Percentiles rank a stretch among this genome's conserved stretches.
These are phyloP conservation scores for Suhomyces sp. DNA, from an alignment of 805 yeast species.

Conservation along the genomic window DNA sequence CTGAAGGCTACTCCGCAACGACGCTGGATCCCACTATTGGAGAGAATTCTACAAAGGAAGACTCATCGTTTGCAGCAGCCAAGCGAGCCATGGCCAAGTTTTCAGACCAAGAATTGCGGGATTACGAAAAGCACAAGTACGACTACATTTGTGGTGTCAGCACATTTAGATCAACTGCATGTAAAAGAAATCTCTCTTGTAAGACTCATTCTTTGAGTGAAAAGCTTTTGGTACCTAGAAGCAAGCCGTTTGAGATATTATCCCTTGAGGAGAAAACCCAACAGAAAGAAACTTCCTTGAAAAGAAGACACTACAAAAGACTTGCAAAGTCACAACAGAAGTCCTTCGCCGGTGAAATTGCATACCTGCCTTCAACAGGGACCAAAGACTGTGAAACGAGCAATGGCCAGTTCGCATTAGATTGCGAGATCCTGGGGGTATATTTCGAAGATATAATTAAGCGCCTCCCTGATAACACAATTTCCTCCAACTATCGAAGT, in stretches of 20 bases:
- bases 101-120: background rate
- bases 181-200: conserved; percentile 2
- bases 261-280: background rate
- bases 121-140: background rate
- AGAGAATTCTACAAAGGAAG: background rate
- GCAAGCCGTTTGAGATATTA: background rate
- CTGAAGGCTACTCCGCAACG: background rate
- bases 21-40: background rate
- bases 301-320: background rate
- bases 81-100: background rate
- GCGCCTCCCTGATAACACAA: background rate
- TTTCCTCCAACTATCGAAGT: background rate
- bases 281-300: background rate
- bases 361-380: background rate
- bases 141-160: conserved; percentile 5
- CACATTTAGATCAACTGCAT: background rate
- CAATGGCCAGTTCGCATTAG: background rate
- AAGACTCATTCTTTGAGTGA: background rate
- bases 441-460: background rate
- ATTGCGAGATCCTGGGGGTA: background rate
- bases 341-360: background rate
- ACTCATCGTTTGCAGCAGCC: background rate
- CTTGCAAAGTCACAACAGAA: background rate
- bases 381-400: background rate
- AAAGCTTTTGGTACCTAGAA: conserved; percentile 1